Evolutionary conservation across 139 green algal genomes (phyloP).

Genomic region (Yamagishiella unicocca): DNA sequence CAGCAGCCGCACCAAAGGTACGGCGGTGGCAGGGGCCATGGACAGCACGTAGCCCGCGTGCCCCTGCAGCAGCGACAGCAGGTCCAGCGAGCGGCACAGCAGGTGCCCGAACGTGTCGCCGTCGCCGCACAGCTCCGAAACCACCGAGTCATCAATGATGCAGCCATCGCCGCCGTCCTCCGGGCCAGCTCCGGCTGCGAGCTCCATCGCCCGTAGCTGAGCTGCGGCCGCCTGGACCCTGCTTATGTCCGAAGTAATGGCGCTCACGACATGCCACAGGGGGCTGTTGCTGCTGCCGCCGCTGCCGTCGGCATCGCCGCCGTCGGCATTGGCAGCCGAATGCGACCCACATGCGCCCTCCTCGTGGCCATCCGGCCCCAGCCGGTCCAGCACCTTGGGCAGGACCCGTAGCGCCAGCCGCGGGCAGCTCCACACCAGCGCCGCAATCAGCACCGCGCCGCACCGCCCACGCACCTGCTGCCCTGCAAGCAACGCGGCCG

Average conservation of each 20-base stretch:
- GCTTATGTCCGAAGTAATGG: not conserved
- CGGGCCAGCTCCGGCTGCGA: not conserved
- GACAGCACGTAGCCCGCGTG: not conserved
- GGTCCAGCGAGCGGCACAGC: not conserved
- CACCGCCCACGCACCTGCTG: not conserved
- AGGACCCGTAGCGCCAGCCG: not conserved
- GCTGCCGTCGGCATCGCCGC: not conserved
- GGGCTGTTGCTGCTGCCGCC: not conserved
- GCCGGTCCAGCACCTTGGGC: not conserved
- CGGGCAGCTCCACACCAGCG: constrained; percentile 35
- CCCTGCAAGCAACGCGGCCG: not conserved
- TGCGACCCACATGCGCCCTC: not conserved
- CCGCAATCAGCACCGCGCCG: constrained; percentile 8
- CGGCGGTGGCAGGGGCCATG: not conserved
- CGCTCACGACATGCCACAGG: not conserved
- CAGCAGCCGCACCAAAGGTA: not conserved
- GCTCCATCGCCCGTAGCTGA: not conserved
- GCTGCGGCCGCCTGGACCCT: not conserved
- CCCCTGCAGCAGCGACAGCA: not conserved
- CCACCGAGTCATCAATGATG: not conserved
- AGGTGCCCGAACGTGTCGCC: not conserved
- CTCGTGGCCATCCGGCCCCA: not conserved
- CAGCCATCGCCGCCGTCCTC: not conserved
- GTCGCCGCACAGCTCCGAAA: not conserved
- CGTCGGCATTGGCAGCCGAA: too few relatives aligned